phyloP scores from a whole-genome alignment of 768 basidiomycete species.

The Suillus alpinus region DNA sequence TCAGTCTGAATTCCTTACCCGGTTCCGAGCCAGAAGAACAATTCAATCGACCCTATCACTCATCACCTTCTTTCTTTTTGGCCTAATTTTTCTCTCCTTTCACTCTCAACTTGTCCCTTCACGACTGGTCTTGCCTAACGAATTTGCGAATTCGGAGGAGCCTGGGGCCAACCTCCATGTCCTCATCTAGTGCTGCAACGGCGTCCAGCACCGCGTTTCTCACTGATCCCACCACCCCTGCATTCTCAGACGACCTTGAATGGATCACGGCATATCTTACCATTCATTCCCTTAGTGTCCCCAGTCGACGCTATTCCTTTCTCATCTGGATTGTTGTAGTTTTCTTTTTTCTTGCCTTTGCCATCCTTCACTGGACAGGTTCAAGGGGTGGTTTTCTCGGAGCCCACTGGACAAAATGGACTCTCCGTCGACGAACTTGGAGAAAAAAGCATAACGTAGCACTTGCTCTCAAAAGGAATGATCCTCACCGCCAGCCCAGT shows the following conservation, averaged over 20 bases:
- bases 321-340: slow-evolving; percentile 56
- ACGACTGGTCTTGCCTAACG: neutral
- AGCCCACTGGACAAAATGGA: slow-evolving; percentile 58
- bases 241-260: slow-evolving; percentile 40
- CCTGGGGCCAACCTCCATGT: neutral
- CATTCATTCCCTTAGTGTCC: slow-evolving; percentile 51
- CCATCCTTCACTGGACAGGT: slow-evolving; percentile 43
- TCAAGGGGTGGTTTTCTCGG: slow-evolving; percentile 41
- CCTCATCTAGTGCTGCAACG: neutral
- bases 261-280: slow-evolving; percentile 59
- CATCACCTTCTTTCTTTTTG: neutral
- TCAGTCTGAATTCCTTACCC: neutral
- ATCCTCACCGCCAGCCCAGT: slow-evolving; percentile 39
- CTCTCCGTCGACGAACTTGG: slow-evolving; percentile 57
- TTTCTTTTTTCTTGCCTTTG: slow-evolving; percentile 37
- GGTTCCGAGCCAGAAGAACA: neutral
- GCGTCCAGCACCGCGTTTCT: slow-evolving; percentile 12
- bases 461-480: slow-evolving; percentile 29
- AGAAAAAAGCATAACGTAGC: slow-evolving; percentile 44
- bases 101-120: neutral
- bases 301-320: slow-evolving; percentile 56
- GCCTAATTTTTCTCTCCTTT: neutral
- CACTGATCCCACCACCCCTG: slow-evolving; percentile 43
- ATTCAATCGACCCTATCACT: neutral
- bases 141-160: neutral